Percentiles rank a stretch among this genome's conserved stretches.
Evolutionary conservation across 2,329 filamentous ascomycete species (phyloP).

Genomic region (Zalaria sp.): DNA sequence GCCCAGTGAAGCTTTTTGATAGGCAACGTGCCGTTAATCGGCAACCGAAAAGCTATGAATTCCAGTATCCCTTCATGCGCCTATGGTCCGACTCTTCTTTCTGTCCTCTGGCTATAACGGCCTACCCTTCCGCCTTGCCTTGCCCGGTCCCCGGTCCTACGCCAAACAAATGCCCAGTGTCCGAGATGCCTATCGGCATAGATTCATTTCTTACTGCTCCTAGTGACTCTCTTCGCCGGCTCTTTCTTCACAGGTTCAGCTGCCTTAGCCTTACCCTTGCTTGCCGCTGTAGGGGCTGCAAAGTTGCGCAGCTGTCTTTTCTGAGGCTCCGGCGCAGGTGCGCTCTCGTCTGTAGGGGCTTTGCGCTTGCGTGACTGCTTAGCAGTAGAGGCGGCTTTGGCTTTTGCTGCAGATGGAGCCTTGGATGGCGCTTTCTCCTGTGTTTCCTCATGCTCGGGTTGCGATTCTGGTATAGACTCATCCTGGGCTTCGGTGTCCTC

Average conservation of each 20-base stretch:
- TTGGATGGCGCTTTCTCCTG: not conserved
- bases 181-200: too few relatives aligned
- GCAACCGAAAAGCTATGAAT: too few relatives aligned
- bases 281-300: slow-evolving; percentile 22
- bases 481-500: not conserved
- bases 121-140: too few relatives aligned
- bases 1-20: too few relatives aligned
- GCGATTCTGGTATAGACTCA: not conserved
- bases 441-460: not conserved
- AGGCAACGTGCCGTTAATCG: too few relatives aligned
- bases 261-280: slow-evolving; percentile 13
- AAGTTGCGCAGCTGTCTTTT: slow-evolving; percentile 18
- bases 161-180: too few relatives aligned
- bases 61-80: too few relatives aligned
- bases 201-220: not conserved
- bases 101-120: too few relatives aligned
- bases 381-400: not conserved
- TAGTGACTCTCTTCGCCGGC: slow-evolving; percentile 3
- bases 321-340: slow-evolving; percentile 10
- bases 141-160: too few relatives aligned
- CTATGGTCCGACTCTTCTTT: too few relatives aligned
- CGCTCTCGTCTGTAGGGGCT: slow-evolving; percentile 4
- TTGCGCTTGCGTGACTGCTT: slow-evolving; percentile 16
- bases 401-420: not conserved
- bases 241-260: not conserved